Percentiles rank a stretch among this genome's conserved stretches.
These are phyloP conservation scores for Phlyctochytrium planicorne DNA, from an alignment of 192 early-diverging fungal genomes.

Conservation along the genomic window DNA sequence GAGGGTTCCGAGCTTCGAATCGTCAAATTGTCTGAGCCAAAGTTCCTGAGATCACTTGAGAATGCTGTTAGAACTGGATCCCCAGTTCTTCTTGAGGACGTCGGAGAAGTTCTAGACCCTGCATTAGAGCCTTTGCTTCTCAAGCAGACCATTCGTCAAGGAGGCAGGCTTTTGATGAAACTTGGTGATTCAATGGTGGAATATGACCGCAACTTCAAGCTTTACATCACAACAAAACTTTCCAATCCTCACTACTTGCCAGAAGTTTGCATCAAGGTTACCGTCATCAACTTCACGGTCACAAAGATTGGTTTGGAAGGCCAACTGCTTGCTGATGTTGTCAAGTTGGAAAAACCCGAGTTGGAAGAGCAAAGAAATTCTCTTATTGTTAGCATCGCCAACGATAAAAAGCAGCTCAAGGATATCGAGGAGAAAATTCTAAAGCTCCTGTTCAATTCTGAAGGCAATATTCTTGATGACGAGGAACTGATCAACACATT, in stretches of 20 bases:
- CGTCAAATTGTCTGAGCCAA: constrained; percentile 57
- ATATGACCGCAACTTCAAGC: constrained; percentile 64
- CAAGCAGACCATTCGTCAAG: constrained; percentile 61
- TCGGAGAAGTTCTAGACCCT: constrained; percentile 60
- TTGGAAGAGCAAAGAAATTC: constrained; percentile 65
- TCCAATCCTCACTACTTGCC: constrained; percentile 64
- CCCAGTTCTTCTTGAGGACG: constrained; percentile 60
- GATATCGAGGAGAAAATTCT: constrained; percentile 66
- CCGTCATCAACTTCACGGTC: constrained; percentile 67
- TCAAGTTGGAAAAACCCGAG: constrained; percentile 57
- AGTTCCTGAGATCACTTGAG: constrained; percentile 58
- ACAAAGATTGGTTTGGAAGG: constrained; percentile 61
- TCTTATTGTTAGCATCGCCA: constrained; percentile 59
- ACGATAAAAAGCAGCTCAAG: constrained; percentile 60
- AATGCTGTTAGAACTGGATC: constrained; percentile 62
- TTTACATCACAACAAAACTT: constrained; percentile 64
- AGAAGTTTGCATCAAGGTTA: constrained; percentile 66
- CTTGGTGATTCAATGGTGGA: constrained; percentile 61
- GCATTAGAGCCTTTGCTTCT: constrained; percentile 59
- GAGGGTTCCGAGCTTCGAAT: constrained; percentile 53
- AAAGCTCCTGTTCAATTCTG: constrained; percentile 59
- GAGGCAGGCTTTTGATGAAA: constrained; percentile 58
- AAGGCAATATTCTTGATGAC: constrained; percentile 65
- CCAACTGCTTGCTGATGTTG: constrained; percentile 61
- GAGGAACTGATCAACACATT: constrained; percentile 63